Base-by-base conservation (phyloP, 2,329 filamentous ascomycete genomes). In the Fragosphaeria purpurea region DNA sequence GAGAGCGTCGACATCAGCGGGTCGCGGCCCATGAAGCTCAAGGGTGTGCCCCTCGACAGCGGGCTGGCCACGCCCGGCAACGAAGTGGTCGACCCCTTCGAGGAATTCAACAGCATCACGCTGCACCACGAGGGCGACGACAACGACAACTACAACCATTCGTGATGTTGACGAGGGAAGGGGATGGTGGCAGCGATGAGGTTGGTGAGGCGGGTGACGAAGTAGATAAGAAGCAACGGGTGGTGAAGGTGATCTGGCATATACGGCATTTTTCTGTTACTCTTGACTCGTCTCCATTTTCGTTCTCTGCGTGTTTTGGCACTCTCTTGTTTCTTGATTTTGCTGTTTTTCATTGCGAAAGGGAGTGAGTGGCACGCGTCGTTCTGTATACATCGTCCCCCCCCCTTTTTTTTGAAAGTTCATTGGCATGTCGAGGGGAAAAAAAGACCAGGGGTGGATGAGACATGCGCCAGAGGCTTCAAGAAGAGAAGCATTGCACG, bases 81-180 rank as follows among this genome's bases (percentile, higher is more conserved):
- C 39, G 91, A 96, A 63, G 46, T 54, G 32, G 75, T 80, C 4
- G 93, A 98, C 75, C 93, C 93, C 2, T 98, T 98, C 64, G 88
- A 96, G 67, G 93, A 97, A 67, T 98, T 98, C 70, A 98, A 97
- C 74, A 95, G 88, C 64, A 90, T 98, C 41, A 98, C 93, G 47
- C 74, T 98, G 55, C 91, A 97, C 67, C 93, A 98, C 63, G 93
- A 97, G 51, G 93, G 89, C 12, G 91, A 96, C 59, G 86, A 89
- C 46, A 73, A 82, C 52, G 63, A 69, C 48, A 61, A 43, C 44
- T 56, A 59, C 51, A 56, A 57, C 45, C 33, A 51, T 44, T 47
- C 54, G 55, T 56, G 51, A 54, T 48, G 47, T 49, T 30, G 11
- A 7, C 1, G 40, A 31, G 10, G n/a, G 30, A 35, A 9, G 5